Conservation (phyloP, 257 asterid genomes). For the Jasminum sambac region DNA sequence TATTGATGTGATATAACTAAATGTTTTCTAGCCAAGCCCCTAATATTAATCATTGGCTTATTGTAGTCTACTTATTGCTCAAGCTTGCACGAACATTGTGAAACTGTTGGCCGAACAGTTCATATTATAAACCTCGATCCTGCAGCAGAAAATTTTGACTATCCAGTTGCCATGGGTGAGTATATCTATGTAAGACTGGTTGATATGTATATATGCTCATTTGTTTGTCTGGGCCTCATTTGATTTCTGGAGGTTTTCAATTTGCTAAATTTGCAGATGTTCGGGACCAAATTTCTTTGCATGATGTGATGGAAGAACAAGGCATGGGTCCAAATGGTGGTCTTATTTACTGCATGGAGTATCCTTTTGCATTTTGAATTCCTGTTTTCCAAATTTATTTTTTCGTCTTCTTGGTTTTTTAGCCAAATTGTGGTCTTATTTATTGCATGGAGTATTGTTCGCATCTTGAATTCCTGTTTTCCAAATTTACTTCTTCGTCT, state of each 20-base stretch:
- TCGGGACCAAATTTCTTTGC: conserved; percentile 80
- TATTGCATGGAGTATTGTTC: conserved; percentile 99
- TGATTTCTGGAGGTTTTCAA: conserved; percentile 2
- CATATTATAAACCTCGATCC: conserved; percentile 92
- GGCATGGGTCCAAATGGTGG: conserved; percentile 97
- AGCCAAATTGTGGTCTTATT: conserved; percentile 89
- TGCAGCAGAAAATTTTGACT: conserved; percentile 93
- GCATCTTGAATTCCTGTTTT: neutral
- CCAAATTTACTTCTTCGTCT: neutral
- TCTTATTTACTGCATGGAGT: conserved; percentile 99
- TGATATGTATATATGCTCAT: conserved; percentile 10
- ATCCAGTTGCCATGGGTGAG: conserved; percentile 96
- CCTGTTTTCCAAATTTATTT: neutral
- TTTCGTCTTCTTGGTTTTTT: neutral
- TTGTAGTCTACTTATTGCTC: conserved; percentile 94
- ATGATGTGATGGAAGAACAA: conserved; percentile 95
- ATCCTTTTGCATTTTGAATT: conserved; percentile 47
- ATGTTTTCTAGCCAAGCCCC: neutral
- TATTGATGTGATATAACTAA: neutral
- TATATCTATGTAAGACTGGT: conserved; percentile 1
- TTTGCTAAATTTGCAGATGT: conserved; percentile 53
- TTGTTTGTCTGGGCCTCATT: conserved; percentile 17
- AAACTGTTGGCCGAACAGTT: conserved; percentile 70
- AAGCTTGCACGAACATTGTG: conserved; percentile 76
- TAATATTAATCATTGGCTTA: conserved; percentile 17